Base-by-base conservation (phyloP, 768 basidiomycete species). In the Lactarius pseudohatsudake region DNA sequence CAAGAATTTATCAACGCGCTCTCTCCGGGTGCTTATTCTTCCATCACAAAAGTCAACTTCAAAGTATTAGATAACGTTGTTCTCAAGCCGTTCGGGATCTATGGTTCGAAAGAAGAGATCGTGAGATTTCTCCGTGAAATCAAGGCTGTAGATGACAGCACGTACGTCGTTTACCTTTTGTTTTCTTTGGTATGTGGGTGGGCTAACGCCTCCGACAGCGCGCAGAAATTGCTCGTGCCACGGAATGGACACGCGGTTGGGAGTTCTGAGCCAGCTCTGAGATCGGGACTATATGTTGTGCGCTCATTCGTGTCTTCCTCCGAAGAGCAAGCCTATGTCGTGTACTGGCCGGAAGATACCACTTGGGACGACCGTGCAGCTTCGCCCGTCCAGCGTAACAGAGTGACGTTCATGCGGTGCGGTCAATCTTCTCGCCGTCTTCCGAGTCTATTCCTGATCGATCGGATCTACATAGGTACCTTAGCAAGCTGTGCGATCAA, bases 331-430 rank as follows among this genome's bases (percentile, higher is more conserved):
- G 59, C 82, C 7, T 85, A 82, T 62, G 79, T 85, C 18, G 68
- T 87, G 3, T 86, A 84, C 64, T 88, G 86, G 86, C 86, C 86
- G 0, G 84, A 88, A 66, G 77, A 82, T 36, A 79, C 75, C 1
- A 86, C 86, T 0, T 88, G 86, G 86, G 74, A 82, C 55, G 85
- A 86, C 71, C 73, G 77, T 18, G 80, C 83, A 0, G 58, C 75
- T 8, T 75, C 79, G 1, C 74, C 82, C 5, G 78, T 84, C 54
- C 72, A 77, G 26, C 78, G 82, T 9, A 88, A 86, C 74, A 78
- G 86, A 6, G 76, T 82, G 2, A 85, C 86, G 0, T 88, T 88
- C 69, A 86, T 87, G 84, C 75, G 86, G 86, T 84, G 72, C 28
- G 73, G 8, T 22, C 8, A 30, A 59, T 2, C 0, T 18, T 28